Conservation (phyloP, 2,329 filamentous ascomycete species). For the Talaromyces pinophilus region DNA sequence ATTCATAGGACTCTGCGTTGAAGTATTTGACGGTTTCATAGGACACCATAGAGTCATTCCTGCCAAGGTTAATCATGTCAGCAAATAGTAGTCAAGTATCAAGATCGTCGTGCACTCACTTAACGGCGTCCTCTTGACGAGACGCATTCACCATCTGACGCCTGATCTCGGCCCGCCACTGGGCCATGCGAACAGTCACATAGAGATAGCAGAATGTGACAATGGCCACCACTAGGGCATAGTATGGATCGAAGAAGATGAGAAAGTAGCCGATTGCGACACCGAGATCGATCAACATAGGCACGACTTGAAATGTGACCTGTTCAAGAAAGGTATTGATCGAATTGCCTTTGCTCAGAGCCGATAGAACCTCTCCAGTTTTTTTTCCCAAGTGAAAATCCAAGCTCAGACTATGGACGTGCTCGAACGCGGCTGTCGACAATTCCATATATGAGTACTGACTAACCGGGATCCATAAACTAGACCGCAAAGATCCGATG, state of each 20-base stretch:
- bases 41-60: constrained; percentile 96
- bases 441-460: constrained; percentile 96
- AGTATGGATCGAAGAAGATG: constrained; percentile 78
- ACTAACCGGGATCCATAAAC: constrained; percentile 93
- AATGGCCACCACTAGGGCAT: constrained; percentile 83
- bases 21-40: constrained; percentile 96
- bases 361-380: constrained; percentile 92
- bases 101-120: constrained; percentile 52
- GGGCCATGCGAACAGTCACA: constrained; percentile 92
- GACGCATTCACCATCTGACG: constrained; percentile 94
- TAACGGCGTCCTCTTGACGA: constrained; percentile 92
- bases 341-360: constrained; percentile 90
- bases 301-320: constrained; percentile 91
- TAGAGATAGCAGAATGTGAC: constrained; percentile 97
- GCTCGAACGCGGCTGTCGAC: constrained; percentile 93
- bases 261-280: constrained; percentile 83
- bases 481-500: constrained; percentile 76
- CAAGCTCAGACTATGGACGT: constrained; percentile 90
- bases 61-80: constrained; percentile 28
- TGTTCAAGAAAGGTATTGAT: constrained; percentile 97
- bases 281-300: constrained; percentile 87
- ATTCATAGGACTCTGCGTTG: constrained; percentile 80
- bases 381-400: constrained; percentile 97
- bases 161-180: constrained; percentile 86
- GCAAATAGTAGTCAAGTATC: background rate